Evolutionary conservation across 2,329 filamentous ascomycete species (phyloP), one percentile per base, ranked within the genome.

Genomic region (Akanthomyces lecanii): DNA sequence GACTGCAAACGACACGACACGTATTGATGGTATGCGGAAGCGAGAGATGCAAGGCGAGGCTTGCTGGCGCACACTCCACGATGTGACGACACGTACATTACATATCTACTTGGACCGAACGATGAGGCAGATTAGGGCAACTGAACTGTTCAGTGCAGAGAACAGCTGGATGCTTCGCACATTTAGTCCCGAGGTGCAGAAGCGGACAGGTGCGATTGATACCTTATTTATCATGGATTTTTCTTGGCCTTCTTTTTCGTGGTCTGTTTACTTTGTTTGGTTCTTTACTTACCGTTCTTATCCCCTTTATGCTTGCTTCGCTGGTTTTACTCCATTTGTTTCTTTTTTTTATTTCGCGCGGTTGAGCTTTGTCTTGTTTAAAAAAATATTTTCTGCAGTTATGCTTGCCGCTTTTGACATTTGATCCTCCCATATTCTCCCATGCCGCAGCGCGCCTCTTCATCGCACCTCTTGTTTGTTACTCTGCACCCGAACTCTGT

Each of bases 11-110:
- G 47, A 42, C 23, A 48, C 45, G 58, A 61, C 40, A 54, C 47
- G 58, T 28, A 42, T 45, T 30, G 40, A 61, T 25, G 58, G 58
- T 61, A 61, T 53, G 25, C 40, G 58, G 50, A 61, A 44, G 40
- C 58, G 58, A 54, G 58, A 42, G 57, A 52, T 25, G 50, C 58
- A 54, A 54, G 50, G 23, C 38, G 58, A 71, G 71, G 73, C 70
- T 73, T 69, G 70, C 71, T 71, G 73, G 72, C 73, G 71, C 69
- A 75, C 68, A 71, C 75, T 72, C 70, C 73, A 76, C 74, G 73
- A 77, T 71, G 71, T 74, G 73, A 77, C 73, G 74, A 76, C 72
- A 71, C 70, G 58, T 61, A 61, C 58, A 61, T 61, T 61, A 54
- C 54, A 67, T 67, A 72, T 69, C 70, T 69, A 71, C 69, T 69